These are phyloP conservation scores for Lactifluus rugatus DNA, from an alignment of 768 basidiomycete genomes.

Conservation along the genomic window DNA sequence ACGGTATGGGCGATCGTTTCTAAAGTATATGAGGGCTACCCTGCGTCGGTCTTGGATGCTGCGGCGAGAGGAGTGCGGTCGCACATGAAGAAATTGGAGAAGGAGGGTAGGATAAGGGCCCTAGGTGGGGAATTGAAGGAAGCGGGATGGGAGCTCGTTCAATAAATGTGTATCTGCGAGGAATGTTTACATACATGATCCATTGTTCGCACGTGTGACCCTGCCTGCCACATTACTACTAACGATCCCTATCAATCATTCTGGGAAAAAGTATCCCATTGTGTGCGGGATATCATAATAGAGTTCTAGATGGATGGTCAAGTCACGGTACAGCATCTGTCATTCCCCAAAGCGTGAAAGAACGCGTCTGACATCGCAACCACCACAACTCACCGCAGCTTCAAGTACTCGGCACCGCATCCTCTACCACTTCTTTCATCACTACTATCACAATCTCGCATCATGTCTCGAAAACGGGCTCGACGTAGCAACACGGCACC, in stretches of 20 bases:
- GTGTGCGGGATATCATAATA: too few relatives aligned
- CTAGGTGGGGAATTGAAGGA: slow-evolving; percentile 45
- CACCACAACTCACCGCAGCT: neutral
- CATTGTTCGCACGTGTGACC: too few relatives aligned
- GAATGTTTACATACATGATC: too few relatives aligned
- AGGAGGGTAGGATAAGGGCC: slow-evolving; percentile 47
- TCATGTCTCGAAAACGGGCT: slow-evolving; percentile 4
- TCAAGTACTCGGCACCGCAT: neutral
- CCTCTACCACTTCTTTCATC: neutral
- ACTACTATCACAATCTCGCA: too few relatives aligned
- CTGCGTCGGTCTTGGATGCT: slow-evolving; percentile 57
- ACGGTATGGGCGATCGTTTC: slow-evolving; percentile 59
- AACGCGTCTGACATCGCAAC: neutral
- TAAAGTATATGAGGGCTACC: slow-evolving; percentile 62
- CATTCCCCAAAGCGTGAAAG: neutral
- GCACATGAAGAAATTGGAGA: slow-evolving; percentile 65
- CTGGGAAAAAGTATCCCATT: neutral
- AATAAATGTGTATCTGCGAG: neutral
- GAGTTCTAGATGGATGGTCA: neutral
- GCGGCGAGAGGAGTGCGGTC: slow-evolving; percentile 60
- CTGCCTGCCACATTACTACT: too few relatives aligned
- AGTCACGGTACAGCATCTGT: neutral
- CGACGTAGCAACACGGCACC: neutral
- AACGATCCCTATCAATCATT: too few relatives aligned
- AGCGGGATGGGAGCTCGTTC: slow-evolving; percentile 36